A percentile compares a stretch with the other conserved stretches of the same genome.
phyloP scores from a whole-genome alignment of 305 asterid species.

The Nicotiana rustica region DNA sequence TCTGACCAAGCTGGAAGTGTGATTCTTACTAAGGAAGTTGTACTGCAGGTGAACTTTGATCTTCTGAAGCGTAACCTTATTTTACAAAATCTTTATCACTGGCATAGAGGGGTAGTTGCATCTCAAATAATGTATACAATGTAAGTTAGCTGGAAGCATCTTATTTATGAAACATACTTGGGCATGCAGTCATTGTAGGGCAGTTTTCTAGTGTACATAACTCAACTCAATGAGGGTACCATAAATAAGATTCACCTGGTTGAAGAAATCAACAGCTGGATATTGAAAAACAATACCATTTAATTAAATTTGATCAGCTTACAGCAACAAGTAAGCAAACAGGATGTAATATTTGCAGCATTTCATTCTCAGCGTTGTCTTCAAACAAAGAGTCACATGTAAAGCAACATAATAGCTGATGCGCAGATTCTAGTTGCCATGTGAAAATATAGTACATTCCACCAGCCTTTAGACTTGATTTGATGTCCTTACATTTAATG shows the following conservation, averaged over 20 bases:
- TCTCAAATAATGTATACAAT: neutral
- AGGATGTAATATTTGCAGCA: neutral
- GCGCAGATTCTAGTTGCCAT: neutral
- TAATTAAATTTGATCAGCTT: slow-evolving; percentile 32
- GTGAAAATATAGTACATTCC: neutral
- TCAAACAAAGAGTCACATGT: neutral
- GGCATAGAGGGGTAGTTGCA: neutral
- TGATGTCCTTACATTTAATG: neutral
- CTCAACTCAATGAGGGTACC: slow-evolving; percentile 84
- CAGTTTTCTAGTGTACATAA: slow-evolving; percentile 91
- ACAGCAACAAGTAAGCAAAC: slow-evolving; percentile 1
- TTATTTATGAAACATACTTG: slow-evolving; percentile 37
- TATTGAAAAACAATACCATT: slow-evolving; percentile 43
- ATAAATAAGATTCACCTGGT: slow-evolving; percentile 94
- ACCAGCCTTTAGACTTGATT: neutral
- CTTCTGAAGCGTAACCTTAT: no score
- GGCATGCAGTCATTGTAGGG: slow-evolving; percentile 96
- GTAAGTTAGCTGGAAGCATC: neutral
- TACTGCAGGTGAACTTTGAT: no score
- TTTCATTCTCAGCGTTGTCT: neutral
- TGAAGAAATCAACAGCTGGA: slow-evolving; percentile 98
- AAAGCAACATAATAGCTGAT: neutral
- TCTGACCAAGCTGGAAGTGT: no score
- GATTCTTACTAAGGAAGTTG: no score
- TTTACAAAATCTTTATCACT: no score